These are phyloP conservation scores for Grifola frondosa DNA, from an alignment of 1,284 basidiomycete genomes.

Conservation along the genomic window DNA sequence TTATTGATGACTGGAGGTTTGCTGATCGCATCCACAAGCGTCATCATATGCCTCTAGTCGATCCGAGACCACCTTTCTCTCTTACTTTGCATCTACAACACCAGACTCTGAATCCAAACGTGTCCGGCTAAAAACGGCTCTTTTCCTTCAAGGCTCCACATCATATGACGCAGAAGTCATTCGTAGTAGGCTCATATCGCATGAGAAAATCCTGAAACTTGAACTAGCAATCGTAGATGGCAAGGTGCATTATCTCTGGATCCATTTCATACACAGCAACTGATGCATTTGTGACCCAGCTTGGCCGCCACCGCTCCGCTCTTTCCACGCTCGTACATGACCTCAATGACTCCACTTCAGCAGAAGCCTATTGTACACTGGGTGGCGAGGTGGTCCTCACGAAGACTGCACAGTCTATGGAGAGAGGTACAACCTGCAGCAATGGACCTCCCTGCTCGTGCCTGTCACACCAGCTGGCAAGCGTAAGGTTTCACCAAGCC, in stretches of 20 bases:
- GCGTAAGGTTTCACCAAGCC: constrained; percentile 19
- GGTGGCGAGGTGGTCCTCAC: constrained; percentile 69
- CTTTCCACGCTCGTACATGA: constrained; percentile 69
- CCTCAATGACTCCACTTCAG: constrained; percentile 71
- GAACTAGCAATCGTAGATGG: constrained; percentile 83
- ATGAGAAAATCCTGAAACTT: constrained; percentile 56
- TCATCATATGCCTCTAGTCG: constrained; percentile 53
- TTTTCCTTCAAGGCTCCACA: constrained; percentile 77
- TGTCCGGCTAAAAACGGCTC: constrained; percentile 68
- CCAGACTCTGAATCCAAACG: constrained; percentile 76
- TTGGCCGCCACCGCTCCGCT: constrained; percentile 63
- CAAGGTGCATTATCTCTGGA: constrained; percentile 52
- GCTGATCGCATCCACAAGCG: constrained; percentile 28
- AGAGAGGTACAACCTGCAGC: constrained; percentile 50
- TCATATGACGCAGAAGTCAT: constrained; percentile 61
- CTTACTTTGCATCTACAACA: constrained; percentile 66
- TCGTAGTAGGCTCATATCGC: constrained; percentile 45
- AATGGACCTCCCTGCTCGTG: constrained; percentile 52
- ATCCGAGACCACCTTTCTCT: constrained; percentile 59
- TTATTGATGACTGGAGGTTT: constrained; percentile 7
- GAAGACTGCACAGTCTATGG: constrained; percentile 57
- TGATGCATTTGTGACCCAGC: constrained; percentile 36
- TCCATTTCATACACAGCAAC: background rate
- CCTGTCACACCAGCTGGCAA: constrained; percentile 27
- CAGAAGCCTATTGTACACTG: constrained; percentile 80